phyloP scores from a whole-genome alignment of 139 green algal genomes.

The Parachlorella kessleri region DNA sequence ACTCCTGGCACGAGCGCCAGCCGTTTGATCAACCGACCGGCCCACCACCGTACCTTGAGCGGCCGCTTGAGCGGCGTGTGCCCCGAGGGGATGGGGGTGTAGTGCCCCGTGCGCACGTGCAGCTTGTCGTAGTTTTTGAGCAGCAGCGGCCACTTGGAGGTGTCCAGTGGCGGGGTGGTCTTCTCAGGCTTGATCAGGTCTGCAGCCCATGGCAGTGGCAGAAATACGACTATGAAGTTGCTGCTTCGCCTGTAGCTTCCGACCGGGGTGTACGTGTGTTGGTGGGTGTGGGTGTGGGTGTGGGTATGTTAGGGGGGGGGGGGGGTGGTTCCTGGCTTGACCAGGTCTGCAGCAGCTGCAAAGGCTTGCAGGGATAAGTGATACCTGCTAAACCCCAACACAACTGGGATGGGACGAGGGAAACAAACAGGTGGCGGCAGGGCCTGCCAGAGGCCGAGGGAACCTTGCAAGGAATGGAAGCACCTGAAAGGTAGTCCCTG shows the following conservation, averaged over 20 bases:
- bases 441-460: too few species aligned
- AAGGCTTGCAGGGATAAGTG: background rate
- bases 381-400: background rate
- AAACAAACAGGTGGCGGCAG: too few species aligned
- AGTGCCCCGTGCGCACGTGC: conserved; percentile 96
- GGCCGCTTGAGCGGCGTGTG: conserved; percentile 88
- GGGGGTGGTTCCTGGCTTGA: background rate
- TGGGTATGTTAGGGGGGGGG: background rate
- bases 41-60: conserved; percentile 38
- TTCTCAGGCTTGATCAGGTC: conserved; percentile 36
- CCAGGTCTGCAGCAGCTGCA: background rate
- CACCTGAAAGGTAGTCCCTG: too few species aligned
- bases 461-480: too few species aligned
- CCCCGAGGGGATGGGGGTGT: conserved; percentile 96
- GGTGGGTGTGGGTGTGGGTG: background rate
- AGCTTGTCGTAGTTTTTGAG: conserved; percentile 97
- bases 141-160: conserved; percentile 94
- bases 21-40: background rate
- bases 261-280: background rate
- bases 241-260: too few species aligned
- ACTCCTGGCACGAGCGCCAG: background rate
- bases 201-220: too few species aligned
- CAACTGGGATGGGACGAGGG: too few species aligned
- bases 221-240: too few species aligned
- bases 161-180: conserved; percentile 83